Evolutionary conservation across 2,329 filamentous ascomycete genomes (phyloP), one percentile per base, ranked within the genome.

Genomic region (Diplodia intermedia): DNA sequence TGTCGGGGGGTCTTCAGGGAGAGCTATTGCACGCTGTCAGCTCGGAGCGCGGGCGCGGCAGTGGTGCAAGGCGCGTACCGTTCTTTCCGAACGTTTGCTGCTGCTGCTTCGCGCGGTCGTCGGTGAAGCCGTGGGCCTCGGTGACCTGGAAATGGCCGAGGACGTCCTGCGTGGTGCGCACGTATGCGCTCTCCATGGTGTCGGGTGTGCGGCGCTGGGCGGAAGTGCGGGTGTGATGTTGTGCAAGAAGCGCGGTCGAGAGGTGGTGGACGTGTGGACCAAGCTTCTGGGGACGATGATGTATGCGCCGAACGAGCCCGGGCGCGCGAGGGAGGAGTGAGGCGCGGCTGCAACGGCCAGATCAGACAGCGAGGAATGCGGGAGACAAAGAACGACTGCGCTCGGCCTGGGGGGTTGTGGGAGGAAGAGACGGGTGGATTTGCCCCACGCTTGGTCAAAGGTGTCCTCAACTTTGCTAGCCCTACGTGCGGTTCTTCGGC

Each of bases 1-100:
- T 38, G 95, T 99, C 3, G 95, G 93, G 66, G 95, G 95, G 72
- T 99, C 95, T 83, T 99, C 95, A 55, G 88, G 86, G 67, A 92
- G 85, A 68, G 89, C 89, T 92, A 71, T 72, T 62, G 31, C 61
- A 38, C 53, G 47, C 12, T 49, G 65, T 67, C 49, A 67, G 67
- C 36, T 68, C 71, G 54, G 68, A 69, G 31, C 31, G 66, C 69
- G 57, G 72, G 71, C 67, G 49, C 47, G 49, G 43, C 50, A 63
- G 49, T 9, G 26, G 33, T 20, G 29, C 12, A 36, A 31, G 47
- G 20, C 57, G 29, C 74, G 73, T 77, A 87, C 85, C 83, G 78
- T 88, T 88, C 61, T 79, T 82, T 69, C 86, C 86, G 78, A 86
- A 78, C 73, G 82, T 83, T 70, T 82, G 71, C 71, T 82, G 79